A percentile compares a stretch with the other conserved stretches of the same genome.
These are phyloP conservation scores for Aphanocladium album DNA, from an alignment of 2,329 filamentous ascomycete genomes.

Conservation along the genomic window DNA sequence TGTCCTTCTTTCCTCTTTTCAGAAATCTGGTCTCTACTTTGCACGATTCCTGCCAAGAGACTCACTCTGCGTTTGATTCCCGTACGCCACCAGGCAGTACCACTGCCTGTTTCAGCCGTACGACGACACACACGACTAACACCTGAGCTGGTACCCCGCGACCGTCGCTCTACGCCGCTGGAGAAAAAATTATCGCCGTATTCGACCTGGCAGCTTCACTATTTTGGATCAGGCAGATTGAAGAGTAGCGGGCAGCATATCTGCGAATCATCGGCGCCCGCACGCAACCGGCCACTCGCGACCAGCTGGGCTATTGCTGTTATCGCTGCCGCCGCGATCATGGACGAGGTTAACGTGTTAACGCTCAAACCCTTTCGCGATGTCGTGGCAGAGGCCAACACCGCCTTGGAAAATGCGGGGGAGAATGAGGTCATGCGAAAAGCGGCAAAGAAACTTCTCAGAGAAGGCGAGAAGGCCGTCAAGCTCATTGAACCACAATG, in stretches of 20 bases:
- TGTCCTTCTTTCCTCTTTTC: not conserved
- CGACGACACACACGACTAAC: not conserved
- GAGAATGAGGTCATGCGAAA: slow-evolving; percentile 43
- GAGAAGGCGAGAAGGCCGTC: slow-evolving; percentile 44
- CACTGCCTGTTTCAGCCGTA: not conserved
- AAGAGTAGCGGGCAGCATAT: not conserved
- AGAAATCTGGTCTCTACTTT: not conserved
- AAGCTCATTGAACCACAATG: slow-evolving; percentile 29
- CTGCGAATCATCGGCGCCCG: not conserved
- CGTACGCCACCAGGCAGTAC: not conserved
- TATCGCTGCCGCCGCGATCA: slow-evolving; percentile 16
- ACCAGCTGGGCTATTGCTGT: not conserved
- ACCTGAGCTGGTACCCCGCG: not conserved
- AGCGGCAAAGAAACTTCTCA: slow-evolving; percentile 42
- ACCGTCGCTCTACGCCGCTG: not conserved
- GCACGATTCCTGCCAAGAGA: not conserved
- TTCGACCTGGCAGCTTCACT: not conserved
- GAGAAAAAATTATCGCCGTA: not conserved
- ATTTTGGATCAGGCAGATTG: not conserved
- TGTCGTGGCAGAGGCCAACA: slow-evolving; percentile 46
- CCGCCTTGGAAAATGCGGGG: slow-evolving; percentile 43
- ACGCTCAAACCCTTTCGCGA: slow-evolving; percentile 48
- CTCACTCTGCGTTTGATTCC: not conserved
- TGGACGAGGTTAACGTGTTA: slow-evolving; percentile 39
- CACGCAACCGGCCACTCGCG: not conserved